Base-by-base conservation (phyloP, 129 eudicot species). In the Solidago caesia region DNA sequence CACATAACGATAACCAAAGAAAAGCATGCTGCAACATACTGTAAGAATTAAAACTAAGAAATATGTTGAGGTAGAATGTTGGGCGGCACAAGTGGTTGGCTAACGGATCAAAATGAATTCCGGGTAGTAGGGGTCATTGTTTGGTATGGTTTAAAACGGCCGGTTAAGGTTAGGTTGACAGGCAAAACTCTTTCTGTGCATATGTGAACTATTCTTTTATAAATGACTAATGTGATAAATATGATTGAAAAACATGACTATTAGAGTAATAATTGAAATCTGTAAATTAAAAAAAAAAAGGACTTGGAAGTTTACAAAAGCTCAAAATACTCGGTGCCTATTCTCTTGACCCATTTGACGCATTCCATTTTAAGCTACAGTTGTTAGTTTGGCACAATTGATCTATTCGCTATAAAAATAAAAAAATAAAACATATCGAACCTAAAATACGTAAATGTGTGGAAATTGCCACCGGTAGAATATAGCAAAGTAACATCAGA, bases 41-140 rank as follows among this genome's bases (percentile, higher is more conserved):
- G 53, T 56, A 71, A 67, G 3, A 55, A 15, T 51, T 13, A 74
- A 29, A 1, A 52, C 29, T 16, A 15, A 81, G 74, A 41, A 10
- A 46, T 26, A 8, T 9, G 52, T 64, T 14, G 21, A 21, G 10
- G 43, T 67, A 29, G 56, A 4, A 45, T 21, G 52, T 44, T 45
- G 57, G 57, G 71, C 6, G 11, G 72, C 55, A 33, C 33, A 25
- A 16, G 46, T n/a, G 8, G 55, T 45, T 8, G 41, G 71, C 14
- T 66, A 43, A 7, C 21, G 39, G 11, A 14, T 66, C 0, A 43
- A 44, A 43, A 65, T 4, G 29, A 65, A 5, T 16, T 43, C 1
- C 55, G 10, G 39, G 53, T 45, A 0, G 33, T 44, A 44, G n/a
- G 6, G 25, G 53, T 45, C 51, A 44, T n/a, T 46, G 8, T 8